Conservation (phyloP, 1,139 yeast species). For the Hemisphaericaspora xylanilytica region DNA sequence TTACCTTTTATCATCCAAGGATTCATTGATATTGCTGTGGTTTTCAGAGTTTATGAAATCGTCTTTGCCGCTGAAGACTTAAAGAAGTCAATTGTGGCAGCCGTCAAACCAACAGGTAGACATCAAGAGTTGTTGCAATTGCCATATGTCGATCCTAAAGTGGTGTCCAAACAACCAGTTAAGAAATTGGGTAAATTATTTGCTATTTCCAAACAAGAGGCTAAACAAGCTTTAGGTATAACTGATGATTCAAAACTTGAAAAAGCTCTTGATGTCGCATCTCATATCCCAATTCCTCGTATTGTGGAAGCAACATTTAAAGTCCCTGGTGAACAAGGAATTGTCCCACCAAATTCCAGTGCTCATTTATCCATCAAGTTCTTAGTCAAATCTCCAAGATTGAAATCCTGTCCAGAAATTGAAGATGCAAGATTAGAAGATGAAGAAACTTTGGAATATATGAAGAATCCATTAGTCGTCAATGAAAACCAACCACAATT, state of each 20-base stretch:
- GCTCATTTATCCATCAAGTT: constrained; percentile 77
- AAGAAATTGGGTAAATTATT: constrained; percentile 67
- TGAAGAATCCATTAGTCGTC: constrained; percentile 69
- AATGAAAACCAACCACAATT: constrained; percentile 65
- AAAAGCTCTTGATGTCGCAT: constrained; percentile 58
- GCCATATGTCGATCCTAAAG: constrained; percentile 60
- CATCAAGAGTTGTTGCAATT: constrained; percentile 73
- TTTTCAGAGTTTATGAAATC: constrained; percentile 71
- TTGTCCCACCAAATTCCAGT: constrained; percentile 71
- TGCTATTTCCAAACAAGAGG: constrained; percentile 54
- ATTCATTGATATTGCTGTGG: constrained; percentile 75
- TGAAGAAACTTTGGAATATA: constrained; percentile 58
- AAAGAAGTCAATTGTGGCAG: constrained; percentile 74
- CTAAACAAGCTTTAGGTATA: constrained; percentile 56
- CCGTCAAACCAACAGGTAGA: constrained; percentile 57
- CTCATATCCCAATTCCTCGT: constrained; percentile 66
- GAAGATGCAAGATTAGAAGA: constrained; percentile 35
- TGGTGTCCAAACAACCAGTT: constrained; percentile 44
- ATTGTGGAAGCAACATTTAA: constrained; percentile 70
- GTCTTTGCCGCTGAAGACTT: constrained; percentile 62
- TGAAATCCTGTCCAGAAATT: constrained; percentile 56
- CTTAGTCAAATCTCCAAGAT: constrained; percentile 67
- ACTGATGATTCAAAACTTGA: constrained; percentile 43
- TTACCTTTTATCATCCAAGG: constrained; percentile 71
- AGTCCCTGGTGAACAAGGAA: constrained; percentile 76